Evolutionary conservation across 2,329 filamentous ascomycete genomes (phyloP).

Genomic region (Pseudocercospora fijiensis): DNA sequence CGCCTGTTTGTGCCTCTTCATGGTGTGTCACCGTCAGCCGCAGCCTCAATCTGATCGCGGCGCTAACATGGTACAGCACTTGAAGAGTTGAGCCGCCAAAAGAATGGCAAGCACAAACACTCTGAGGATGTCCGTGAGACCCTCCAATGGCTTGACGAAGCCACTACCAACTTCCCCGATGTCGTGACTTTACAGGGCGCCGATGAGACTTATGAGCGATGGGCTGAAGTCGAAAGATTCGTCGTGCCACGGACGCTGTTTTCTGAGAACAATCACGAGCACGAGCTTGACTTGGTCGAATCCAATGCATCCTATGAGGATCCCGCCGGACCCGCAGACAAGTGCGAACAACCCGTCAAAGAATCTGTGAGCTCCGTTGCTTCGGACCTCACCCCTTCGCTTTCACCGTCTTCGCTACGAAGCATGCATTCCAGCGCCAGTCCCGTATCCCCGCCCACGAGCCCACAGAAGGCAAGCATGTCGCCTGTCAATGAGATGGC

Average conservation of each 20-base stretch:
- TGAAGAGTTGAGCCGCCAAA: slow-evolving; percentile 47
- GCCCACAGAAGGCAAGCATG: slow-evolving; percentile 33
- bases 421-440: slow-evolving; percentile 41
- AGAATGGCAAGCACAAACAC: slow-evolving; percentile 44
- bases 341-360: slow-evolving; percentile 34
- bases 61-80: slow-evolving; percentile 41
- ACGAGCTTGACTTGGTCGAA: slow-evolving; percentile 37
- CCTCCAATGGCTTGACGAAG: slow-evolving; percentile 53
- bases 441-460: slow-evolving; percentile 36
- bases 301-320: slow-evolving; percentile 39
- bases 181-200: slow-evolving; percentile 50
- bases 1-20: slow-evolving; percentile 53
- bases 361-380: slow-evolving; percentile 48
- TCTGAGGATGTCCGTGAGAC: slow-evolving; percentile 50
- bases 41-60: not conserved
- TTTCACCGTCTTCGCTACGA: slow-evolving; percentile 43
- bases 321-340: slow-evolving; percentile 33
- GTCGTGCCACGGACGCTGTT: slow-evolving; percentile 51
- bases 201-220: slow-evolving; percentile 49
- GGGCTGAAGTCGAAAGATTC: slow-evolving; percentile 52
- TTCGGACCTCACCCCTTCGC: slow-evolving; percentile 41
- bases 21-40: slow-evolving; percentile 41
- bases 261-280: slow-evolving; percentile 48
- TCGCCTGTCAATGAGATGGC: slow-evolving; percentile 25
- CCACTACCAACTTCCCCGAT: slow-evolving; percentile 46